These are phyloP conservation scores for Fagus crenata DNA, from an alignment of 306 rosid genomes.

Conservation along the genomic window DNA sequence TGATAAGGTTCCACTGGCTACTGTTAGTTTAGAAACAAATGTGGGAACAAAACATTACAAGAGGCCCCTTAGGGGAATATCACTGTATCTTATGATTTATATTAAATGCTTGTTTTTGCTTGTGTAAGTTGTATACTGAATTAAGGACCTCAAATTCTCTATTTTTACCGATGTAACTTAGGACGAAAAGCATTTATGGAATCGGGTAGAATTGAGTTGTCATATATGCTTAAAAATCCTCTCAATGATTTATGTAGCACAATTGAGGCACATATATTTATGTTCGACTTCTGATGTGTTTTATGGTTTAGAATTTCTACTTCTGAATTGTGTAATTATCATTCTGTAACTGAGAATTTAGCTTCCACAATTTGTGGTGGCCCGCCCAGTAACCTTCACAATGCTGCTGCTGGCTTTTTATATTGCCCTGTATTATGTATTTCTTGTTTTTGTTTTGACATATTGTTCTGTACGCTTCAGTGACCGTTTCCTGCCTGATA, in stretches of 20 bases:
- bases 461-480: conserved; percentile 41
- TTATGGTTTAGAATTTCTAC: background rate
- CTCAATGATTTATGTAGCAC: background rate
- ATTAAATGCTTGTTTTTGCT: background rate
- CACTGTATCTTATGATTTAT: background rate
- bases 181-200: background rate
- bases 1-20: background rate
- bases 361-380: background rate
- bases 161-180: background rate
- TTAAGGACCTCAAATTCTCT: background rate
- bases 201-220: background rate
- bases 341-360: background rate
- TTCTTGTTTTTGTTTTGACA: conserved; percentile 1
- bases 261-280: background rate
- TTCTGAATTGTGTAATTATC: background rate
- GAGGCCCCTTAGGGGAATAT: background rate
- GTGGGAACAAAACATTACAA: background rate
- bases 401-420: background rate
- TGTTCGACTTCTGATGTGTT: background rate
- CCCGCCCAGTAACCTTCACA: background rate
- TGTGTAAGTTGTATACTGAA: background rate
- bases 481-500: conserved; percentile 94
- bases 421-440: background rate
- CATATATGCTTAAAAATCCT: background rate
- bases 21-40: background rate